phyloP scores from a whole-genome alignment of 495 filamentous ascomycete species.

The Hypoxylon cercidicola region DNA sequence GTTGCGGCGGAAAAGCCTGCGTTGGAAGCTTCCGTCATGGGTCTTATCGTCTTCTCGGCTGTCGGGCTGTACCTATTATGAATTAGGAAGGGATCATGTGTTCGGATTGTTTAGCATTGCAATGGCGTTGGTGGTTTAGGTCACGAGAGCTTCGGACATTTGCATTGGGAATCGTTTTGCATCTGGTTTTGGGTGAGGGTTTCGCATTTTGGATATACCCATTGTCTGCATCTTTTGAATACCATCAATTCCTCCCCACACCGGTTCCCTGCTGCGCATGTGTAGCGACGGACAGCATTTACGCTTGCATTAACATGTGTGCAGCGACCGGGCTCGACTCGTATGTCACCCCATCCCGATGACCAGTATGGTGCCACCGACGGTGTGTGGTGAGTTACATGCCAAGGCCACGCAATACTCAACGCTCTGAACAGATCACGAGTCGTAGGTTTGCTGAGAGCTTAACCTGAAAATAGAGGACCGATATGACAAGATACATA shows the following conservation, averaged over 20 bases:
- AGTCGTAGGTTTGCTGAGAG: neutral
- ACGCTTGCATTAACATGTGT: neutral
- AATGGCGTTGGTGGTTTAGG: conserved; percentile 29
- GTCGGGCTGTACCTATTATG: conserved; percentile 44
- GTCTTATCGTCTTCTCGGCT: conserved; percentile 44
- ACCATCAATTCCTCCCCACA: conserved; percentile 4
- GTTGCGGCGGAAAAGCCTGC: conserved; percentile 37
- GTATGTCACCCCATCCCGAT: neutral
- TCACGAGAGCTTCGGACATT: conserved; percentile 3
- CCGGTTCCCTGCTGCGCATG: neutral
- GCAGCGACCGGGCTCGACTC: neutral
- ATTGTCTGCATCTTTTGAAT: conserved; percentile 29
- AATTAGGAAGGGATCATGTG: conserved; percentile 10
- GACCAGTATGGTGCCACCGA: neutral
- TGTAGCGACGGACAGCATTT: neutral
- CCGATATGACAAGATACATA: neutral
- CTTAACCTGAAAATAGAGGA: conserved; percentile 4
- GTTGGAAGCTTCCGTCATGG: conserved; percentile 47
- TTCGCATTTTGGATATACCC: conserved; percentile 37
- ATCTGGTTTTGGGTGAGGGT: conserved; percentile 14
- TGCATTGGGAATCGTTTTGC: conserved; percentile 16
- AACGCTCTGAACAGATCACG: neutral
- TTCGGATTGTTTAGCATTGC: conserved; percentile 21
- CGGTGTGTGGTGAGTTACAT: neutral
- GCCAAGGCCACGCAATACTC: neutral